These are phyloP conservation scores for Cinnamomum micranthum DNA, from an alignment of 164 flowering plant species.

Conservation along the genomic window DNA sequence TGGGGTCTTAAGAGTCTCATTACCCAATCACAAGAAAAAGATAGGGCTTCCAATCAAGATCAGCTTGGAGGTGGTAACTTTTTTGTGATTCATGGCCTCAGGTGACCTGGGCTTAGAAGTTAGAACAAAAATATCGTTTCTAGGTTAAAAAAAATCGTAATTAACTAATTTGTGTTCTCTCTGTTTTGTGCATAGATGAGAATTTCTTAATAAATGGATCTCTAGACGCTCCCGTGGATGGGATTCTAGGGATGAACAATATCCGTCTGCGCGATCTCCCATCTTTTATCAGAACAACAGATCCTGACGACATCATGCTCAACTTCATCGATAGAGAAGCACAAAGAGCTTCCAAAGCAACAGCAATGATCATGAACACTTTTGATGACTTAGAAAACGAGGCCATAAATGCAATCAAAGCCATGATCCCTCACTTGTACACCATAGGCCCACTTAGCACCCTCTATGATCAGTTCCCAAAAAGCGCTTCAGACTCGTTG, in stretches of 20 bases:
- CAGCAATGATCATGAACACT: slow-evolving; percentile 8
- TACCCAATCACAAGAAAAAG: too few species aligned
- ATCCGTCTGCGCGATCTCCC: slow-evolving; percentile 9
- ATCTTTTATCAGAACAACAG: slow-evolving; percentile 7
- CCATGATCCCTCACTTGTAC: slow-evolving; percentile 1
- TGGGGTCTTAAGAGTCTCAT: too few species aligned
- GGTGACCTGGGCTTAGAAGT: too few species aligned
- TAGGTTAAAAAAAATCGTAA: too few species aligned
- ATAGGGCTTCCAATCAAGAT: too few species aligned
- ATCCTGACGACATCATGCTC: slow-evolving; percentile 13
- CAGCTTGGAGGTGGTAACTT: too few species aligned
- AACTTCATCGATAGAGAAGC: background rate
- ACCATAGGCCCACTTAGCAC: slow-evolving; percentile 7
- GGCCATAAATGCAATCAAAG: slow-evolving; percentile 7
- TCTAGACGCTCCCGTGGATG: slow-evolving; percentile 4
- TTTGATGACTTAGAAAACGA: slow-evolving; percentile 9
- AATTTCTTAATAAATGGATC: background rate
- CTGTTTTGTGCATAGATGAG: background rate
- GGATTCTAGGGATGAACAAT: slow-evolving; percentile 10
- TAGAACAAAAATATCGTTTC: too few species aligned
- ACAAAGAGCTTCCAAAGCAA: background rate
- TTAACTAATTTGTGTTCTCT: background rate
- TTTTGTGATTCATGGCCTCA: too few species aligned
- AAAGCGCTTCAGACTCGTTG: background rate
- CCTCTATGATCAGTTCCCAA: background rate